A percentile compares a stretch with the other conserved stretches of the same genome.
phyloP scores from a whole-genome alignment of 768 basidiomycete genomes.

The Trametes cubensis region DNA sequence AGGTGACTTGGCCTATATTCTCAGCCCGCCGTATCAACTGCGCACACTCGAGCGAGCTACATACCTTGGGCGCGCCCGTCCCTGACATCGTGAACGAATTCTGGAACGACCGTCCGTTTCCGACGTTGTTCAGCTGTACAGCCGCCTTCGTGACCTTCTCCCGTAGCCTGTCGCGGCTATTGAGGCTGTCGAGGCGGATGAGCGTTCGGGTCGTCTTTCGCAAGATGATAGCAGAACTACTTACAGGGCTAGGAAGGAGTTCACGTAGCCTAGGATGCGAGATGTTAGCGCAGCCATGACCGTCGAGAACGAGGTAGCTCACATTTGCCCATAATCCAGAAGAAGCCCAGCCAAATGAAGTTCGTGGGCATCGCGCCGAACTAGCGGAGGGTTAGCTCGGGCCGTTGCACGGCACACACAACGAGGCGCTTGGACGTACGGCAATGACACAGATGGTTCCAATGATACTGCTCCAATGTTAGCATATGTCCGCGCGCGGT shows the following conservation, averaged over 20 bases:
- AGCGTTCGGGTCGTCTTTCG: neutral
- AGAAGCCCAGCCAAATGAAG: conserved; percentile 52
- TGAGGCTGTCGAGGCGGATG: conserved; percentile 38
- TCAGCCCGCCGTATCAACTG: neutral
- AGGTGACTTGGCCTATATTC: neutral
- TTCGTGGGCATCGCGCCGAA: conserved; percentile 44
- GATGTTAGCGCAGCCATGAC: neutral
- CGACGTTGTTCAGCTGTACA: conserved; percentile 20
- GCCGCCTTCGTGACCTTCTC: conserved; percentile 34
- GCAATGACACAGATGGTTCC: conserved; percentile 20
- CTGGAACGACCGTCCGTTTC: conserved; percentile 11
- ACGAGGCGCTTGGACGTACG: conserved; percentile 2
- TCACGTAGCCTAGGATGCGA: conserved; percentile 48
- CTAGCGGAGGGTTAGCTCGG: conserved; percentile 5
- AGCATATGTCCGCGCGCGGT: neutral
- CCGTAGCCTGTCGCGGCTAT: conserved; percentile 50
- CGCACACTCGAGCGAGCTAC: neutral
- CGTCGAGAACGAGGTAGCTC: conserved; percentile 17
- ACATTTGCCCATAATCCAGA: conserved; percentile 58
- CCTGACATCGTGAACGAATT: conserved; percentile 9
- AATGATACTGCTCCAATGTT: conserved; percentile 20
- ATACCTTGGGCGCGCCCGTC: conserved; percentile 5
- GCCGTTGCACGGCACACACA: neutral
- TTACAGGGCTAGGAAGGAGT: conserved; percentile 55
- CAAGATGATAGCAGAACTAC: conserved; percentile 18